A percentile compares a stretch with the other conserved stretches of the same genome.
Conservation (phyloP, 345 rosid species). For the Hypericum perforatum region DNA sequence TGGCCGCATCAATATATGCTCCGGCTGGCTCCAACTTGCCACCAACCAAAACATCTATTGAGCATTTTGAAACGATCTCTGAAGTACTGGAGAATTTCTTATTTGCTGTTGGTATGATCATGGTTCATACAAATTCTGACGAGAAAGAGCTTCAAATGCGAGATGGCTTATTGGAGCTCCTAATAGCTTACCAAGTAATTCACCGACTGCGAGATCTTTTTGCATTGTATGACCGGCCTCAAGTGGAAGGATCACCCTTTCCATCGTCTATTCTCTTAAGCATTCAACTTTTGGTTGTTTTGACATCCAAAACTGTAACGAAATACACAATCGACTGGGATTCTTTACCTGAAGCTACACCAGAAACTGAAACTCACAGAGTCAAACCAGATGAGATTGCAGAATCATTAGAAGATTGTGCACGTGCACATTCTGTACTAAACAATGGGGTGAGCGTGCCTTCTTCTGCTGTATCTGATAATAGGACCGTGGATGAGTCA, state of each 20-base stretch:
- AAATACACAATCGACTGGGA: constrained; percentile 40
- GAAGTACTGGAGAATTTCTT: constrained; percentile 62
- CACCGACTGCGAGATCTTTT: constrained; percentile 61
- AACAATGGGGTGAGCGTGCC: constrained; percentile 18
- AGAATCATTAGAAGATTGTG: constrained; percentile 25
- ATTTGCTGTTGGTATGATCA: constrained; percentile 42
- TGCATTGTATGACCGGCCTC: constrained; percentile 76
- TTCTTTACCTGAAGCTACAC: constrained; percentile 24
- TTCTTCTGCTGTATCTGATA: constrained; percentile 25
- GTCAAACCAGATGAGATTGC: constrained; percentile 20
- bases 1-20: constrained; percentile 54
- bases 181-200: constrained; percentile 63
- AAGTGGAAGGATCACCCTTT: constrained; percentile 69
- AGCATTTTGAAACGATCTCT: constrained; percentile 50
- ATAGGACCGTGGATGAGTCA: constrained; percentile 23
- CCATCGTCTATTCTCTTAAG: constrained; percentile 63
- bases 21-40: constrained; percentile 25
- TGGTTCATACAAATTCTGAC: constrained; percentile 51
- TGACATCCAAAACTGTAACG: constrained; percentile 36
- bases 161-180: constrained; percentile 59
- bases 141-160: constrained; percentile 51
- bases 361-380: constrained; percentile 20
- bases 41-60: constrained; percentile 45
- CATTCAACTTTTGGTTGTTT: constrained; percentile 51
- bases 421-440: constrained; percentile 16